These are phyloP conservation scores for Solanum chilense DNA, from an alignment of 257 asterid species.

Conservation along the genomic window DNA sequence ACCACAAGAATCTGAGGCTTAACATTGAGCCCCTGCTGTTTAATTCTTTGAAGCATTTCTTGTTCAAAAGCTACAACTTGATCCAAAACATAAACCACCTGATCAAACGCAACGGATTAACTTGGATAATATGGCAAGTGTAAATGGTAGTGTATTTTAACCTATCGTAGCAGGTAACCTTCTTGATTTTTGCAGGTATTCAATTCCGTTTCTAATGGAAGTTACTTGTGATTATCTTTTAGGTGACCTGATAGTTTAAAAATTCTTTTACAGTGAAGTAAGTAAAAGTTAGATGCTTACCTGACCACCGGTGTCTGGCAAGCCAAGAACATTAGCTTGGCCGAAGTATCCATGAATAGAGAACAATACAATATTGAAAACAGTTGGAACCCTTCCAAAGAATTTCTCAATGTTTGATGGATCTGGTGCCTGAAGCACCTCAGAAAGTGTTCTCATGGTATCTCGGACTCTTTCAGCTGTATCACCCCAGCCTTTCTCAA, in stretches of 20 bases:
- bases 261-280: not conserved
- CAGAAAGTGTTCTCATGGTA: slow-evolving; percentile 67
- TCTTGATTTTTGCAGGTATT: not conserved
- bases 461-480: slow-evolving; percentile 69
- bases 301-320: slow-evolving; percentile 99
- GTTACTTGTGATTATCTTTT: not conserved
- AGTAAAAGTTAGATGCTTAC: slow-evolving; percentile 11
- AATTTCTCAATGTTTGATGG: slow-evolving; percentile 48
- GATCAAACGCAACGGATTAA: not conserved
- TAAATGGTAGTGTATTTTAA: not conserved
- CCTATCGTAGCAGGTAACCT: not conserved
- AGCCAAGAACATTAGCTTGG: slow-evolving; percentile 79
- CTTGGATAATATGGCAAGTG: not conserved
- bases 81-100: slow-evolving; percentile 94
- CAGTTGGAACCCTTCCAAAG: slow-evolving; percentile 63
- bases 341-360: slow-evolving; percentile 92
- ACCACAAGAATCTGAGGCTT: slow-evolving; percentile 94
- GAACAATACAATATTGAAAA: slow-evolving; percentile 69
- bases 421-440: slow-evolving; percentile 82
- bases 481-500: slow-evolving; percentile 91
- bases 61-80: slow-evolving; percentile 89
- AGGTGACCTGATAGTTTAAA: not conserved
- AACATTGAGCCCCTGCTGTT: slow-evolving; percentile 75
- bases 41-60: slow-evolving; percentile 68
- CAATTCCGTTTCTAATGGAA: not conserved